phyloP scores from a whole-genome alignment of 495 filamentous ascomycete genomes.

The Letharia columbiana region DNA sequence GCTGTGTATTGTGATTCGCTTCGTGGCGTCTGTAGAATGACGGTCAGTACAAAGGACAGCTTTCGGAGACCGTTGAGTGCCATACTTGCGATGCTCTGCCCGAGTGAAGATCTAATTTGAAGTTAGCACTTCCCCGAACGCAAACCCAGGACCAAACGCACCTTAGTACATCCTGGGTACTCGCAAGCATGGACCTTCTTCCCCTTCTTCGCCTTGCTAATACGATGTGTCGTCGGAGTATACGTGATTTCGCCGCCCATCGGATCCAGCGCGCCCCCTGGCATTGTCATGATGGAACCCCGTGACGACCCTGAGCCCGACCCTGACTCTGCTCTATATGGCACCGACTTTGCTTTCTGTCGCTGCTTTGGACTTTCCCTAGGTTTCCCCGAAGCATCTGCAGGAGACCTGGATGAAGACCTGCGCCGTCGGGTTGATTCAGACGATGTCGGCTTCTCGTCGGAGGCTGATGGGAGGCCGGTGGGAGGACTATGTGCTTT shows the following conservation, averaged over 20 bases:
- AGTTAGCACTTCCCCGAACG: conserved; percentile 20
- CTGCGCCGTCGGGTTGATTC: conserved; percentile 6
- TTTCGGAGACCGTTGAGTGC: not conserved
- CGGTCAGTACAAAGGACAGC: not conserved
- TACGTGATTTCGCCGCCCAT: conserved; percentile 34
- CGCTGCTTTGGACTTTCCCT: conserved; percentile 11
- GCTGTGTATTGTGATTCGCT: conserved; percentile 68
- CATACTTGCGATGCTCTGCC: conserved; percentile 75
- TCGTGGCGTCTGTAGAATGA: conserved; percentile 63
- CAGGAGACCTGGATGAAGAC: conserved; percentile 7
- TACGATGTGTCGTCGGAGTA: conserved; percentile 65
- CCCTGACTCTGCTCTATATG: not conserved
- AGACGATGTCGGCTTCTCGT: conserved; percentile 2
- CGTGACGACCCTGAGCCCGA: conserved; percentile 4
- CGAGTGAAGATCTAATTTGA: conserved; percentile 61
- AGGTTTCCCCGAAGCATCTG: conserved; percentile 5
- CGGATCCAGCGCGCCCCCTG: conserved; percentile 4
- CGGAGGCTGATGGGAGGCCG: conserved; percentile 5
- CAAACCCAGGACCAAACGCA: conserved; percentile 25
- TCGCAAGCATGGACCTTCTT: conserved; percentile 70
- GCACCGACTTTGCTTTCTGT: conserved; percentile 14
- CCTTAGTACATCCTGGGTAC: conserved; percentile 54
- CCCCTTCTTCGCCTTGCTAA: conserved; percentile 78
- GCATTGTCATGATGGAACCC: conserved; percentile 8
- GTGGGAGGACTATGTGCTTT: conserved; percentile 1